Conservation (phyloP, 2,329 filamentous ascomycete species). For the Colletotrichum liriopes region DNA sequence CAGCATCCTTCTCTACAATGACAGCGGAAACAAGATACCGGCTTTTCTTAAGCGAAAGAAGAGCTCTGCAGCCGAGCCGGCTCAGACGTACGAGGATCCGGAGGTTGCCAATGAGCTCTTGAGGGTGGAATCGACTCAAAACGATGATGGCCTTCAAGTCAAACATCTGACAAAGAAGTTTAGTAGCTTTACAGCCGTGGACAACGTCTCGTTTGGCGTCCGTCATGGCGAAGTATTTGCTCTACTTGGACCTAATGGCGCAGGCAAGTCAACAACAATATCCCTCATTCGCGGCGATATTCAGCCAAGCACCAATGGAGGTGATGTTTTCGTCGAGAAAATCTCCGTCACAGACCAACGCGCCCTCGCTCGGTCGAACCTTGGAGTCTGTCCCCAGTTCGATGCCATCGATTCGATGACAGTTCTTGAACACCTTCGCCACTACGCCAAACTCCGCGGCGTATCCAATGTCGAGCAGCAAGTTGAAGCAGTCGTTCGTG, state of each 20-base stretch:
- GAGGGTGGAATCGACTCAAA: slow-evolving; percentile 65
- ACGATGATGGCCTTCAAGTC: slow-evolving; percentile 79
- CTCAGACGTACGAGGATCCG: slow-evolving; percentile 58
- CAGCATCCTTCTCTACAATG: slow-evolving; percentile 81
- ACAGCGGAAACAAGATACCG: slow-evolving; percentile 73
- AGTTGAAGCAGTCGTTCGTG: slow-evolving; percentile 81
- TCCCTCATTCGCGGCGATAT: slow-evolving; percentile 90
- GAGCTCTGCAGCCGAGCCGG: slow-evolving; percentile 60
- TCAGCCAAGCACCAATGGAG: slow-evolving; percentile 77
- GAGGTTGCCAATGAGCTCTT: slow-evolving; percentile 77
- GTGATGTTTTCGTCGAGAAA: slow-evolving; percentile 86
- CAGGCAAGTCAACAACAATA: slow-evolving; percentile 92
- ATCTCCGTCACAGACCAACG: slow-evolving; percentile 81
- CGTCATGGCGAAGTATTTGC: slow-evolving; percentile 88
- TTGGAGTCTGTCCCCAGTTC: slow-evolving; percentile 92
- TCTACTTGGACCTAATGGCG: slow-evolving; percentile 90
- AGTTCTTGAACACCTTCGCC: slow-evolving; percentile 85
- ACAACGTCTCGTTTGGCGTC: slow-evolving; percentile 89
- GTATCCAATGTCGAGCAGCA: slow-evolving; percentile 83
- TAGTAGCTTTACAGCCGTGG: slow-evolving; percentile 82
- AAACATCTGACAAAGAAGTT: slow-evolving; percentile 87
- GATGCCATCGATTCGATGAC: slow-evolving; percentile 94
- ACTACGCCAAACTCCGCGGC: slow-evolving; percentile 89
- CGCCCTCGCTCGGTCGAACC: slow-evolving; percentile 79
- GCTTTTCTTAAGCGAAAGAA: neutral